Conservation (phyloP, 192 early-diverging fungal species). For the Coemansia sp. region DNA sequence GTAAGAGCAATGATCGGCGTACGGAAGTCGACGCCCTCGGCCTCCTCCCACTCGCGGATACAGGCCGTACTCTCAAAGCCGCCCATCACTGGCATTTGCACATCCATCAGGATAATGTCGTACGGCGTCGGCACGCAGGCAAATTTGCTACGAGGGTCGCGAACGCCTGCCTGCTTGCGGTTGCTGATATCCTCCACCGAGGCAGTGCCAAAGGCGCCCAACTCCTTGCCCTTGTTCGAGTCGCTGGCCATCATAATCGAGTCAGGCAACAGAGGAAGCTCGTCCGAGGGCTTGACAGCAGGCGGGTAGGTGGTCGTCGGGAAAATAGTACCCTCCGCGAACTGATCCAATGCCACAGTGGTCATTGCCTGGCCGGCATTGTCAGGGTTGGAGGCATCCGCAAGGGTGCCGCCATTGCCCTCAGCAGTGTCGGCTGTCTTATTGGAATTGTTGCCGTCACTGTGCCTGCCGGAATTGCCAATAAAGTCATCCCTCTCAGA, state of each 20-base stretch:
- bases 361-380: neutral
- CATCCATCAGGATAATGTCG: conserved; percentile 82
- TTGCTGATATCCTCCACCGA: conserved; percentile 25
- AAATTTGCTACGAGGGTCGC: conserved; percentile 60
- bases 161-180: conserved; percentile 51
- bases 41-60: conserved; percentile 74
- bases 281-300: conserved; percentile 41
- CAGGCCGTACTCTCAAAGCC: conserved; percentile 85
- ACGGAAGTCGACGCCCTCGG: conserved; percentile 57
- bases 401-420: neutral
- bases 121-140: conserved; percentile 55
- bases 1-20: conserved; percentile 86
- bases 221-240: conserved; percentile 12
- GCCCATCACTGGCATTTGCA: conserved; percentile 91
- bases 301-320: conserved; percentile 50
- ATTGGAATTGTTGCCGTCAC: neutral
- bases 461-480: neutral
- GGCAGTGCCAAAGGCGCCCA: conserved; percentile 5
- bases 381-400: neutral
- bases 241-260: conserved; percentile 26
- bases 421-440: neutral
- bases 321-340: conserved; percentile 47
- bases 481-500: conserved; percentile 19
- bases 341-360: too few relatives aligned
- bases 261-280: conserved; percentile 40